Evolutionary conservation across 805 yeast species (phyloP), one percentile per base, ranked within the genome.

Genomic region (Sugiyamaella lignohabitans): DNA sequence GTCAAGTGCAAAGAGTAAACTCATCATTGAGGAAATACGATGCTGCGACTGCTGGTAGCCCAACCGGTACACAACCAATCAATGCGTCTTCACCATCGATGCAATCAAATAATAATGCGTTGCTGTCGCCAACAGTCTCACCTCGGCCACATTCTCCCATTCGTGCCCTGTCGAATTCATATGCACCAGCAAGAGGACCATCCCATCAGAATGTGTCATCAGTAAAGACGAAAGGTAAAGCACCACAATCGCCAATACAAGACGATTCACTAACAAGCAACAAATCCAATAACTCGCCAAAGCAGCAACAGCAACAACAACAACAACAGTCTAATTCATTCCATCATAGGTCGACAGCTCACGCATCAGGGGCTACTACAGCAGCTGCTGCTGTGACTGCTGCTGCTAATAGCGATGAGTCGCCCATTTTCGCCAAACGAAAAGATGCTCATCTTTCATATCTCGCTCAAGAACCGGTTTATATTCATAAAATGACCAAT

Each of bases 401-500:
- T 11, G 32, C 48, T 8, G 49, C 37, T 2, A 37, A 27, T 29
- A 35, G n/a, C 10, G 32, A 39, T 18, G 47, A 19, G 17, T 4
- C 11, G 4, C 18, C 21, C 18, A 8, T 11, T 21, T 5, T 8
- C n/a, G 18, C 24, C 23, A 34, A n/a, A 8, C 14, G 23, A 10
- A 45, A 50, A 19, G 59, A 53, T n/a, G 40, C 57, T 16, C 63
- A 57, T 52, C 66, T 67, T 32, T 73, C 69, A 55, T 78, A 77
- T 58, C 57, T 72, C 48, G 76, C 80, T 2, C 89, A 84, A 57
- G 93, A 85, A 59, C 73, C 73, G 55, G 75, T 79, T 0, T 84
- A 84, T 56, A 62, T 85, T 48, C 76, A 74, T 47, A 77, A 77
- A 58, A 75, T 84, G 58, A 73, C 75, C 49, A 79, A 79, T 53